Evolutionary conservation across 257 asterid species (phyloP).

Genomic region (Phtheirospermum japonicum): DNA sequence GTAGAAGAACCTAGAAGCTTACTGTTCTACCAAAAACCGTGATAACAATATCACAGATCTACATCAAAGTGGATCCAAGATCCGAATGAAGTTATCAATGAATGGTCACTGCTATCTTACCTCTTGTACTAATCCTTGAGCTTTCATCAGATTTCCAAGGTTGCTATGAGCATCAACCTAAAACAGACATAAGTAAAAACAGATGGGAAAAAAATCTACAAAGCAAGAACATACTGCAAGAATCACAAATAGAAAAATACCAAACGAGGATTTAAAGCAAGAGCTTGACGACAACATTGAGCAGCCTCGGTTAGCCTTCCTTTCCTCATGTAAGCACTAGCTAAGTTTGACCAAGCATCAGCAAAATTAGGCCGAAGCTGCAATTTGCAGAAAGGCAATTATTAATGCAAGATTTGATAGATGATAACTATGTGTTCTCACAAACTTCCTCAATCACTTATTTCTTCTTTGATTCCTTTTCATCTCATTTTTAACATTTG

Average conservation of each 20-base stretch:
- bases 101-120: constrained; percentile 38
- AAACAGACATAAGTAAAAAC: constrained; percentile 24
- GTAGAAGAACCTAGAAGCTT: constrained; percentile 20
- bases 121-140: constrained; percentile 94
- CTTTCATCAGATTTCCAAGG: constrained; percentile 98
- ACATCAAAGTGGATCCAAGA: background rate
- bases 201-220: constrained; percentile 18
- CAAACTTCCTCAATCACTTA: constrained; percentile 24
- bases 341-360: constrained; percentile 98
- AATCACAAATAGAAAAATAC: constrained; percentile 38
- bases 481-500: constrained; percentile 1
- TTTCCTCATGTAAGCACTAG: constrained; percentile 96
- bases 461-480: background rate
- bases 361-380: constrained; percentile 99
- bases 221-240: background rate
- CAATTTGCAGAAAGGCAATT: constrained; percentile 31
- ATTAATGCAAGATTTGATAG: constrained; percentile 7
- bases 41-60: background rate
- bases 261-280: constrained; percentile 82
- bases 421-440: constrained; percentile 9
- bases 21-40: constrained; percentile 17
- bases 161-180: constrained; percentile 99
- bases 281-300: constrained; percentile 99
- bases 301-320: constrained; percentile 94
- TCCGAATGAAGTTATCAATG: constrained; percentile 9